Evolutionary conservation across 495 filamentous ascomycete genomes (phyloP), one percentile per base, ranked within the genome.

Genomic region (Clohesyomyces aquaticus): DNA sequence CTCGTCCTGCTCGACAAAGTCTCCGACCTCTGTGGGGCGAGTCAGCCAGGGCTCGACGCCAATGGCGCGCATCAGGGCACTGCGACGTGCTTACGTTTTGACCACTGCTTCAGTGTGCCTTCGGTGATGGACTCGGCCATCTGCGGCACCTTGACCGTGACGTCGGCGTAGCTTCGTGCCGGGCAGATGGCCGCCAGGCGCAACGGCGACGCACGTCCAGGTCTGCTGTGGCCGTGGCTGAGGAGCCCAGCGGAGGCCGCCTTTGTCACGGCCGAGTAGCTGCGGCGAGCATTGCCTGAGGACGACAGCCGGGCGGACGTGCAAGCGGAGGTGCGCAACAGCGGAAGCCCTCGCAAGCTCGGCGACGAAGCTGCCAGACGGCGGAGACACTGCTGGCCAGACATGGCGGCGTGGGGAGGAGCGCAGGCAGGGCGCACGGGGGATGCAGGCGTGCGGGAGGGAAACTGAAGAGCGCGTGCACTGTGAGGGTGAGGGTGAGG

Each of bases 101-200:
- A 88, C 80, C 90, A 99, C 71, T 96, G 91, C 79, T 96, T 98
- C 73, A 99, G 76, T 19, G 95, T 98, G 55, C 94, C 94, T 76
- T 99, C 94, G 42, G 91, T 95, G 74, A 99, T 98, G 14, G 95
- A 99, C 76, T 99, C 94, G 56, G 94, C 94, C 94, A 99, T 99
- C 70, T 93, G 82, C 18, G 94, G 95, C 70, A 97, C 95, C 78
- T 97, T 94, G 75, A 98, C 86, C 51, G 93, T 77, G 57, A 81
- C 87, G 62, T 95, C 91, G 73, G 91, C 74, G 72, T 76, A 70
- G 18, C 43, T 62, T 9, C 62, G 67, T 22, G 57, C 41, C 53
- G 62, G 63, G 35, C 61, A 63, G 56, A 64, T 10, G 56, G 23
- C 49, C 16, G 58, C 29, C 9, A 58, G 16, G 52, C 27, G 54